These are phyloP conservation scores for Pichia norvegensis DNA, from an alignment of 1,139 yeast species.

Conservation along the genomic window DNA sequence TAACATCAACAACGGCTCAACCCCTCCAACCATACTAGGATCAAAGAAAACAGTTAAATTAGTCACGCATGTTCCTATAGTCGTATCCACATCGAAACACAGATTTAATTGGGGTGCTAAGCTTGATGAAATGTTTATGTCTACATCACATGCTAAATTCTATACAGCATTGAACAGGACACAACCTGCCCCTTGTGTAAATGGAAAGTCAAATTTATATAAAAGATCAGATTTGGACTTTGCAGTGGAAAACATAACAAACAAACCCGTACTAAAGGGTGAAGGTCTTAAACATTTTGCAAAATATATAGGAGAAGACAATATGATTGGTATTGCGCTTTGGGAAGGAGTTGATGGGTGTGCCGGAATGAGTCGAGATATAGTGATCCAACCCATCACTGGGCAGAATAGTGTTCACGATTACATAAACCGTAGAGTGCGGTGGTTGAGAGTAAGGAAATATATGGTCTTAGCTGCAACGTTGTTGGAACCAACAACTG, in stretches of 20 bases:
- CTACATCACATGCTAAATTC: constrained; percentile 79
- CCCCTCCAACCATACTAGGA: constrained; percentile 8
- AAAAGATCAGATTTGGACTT: constrained; percentile 60
- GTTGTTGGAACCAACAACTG: constrained; percentile 80
- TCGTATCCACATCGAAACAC: constrained; percentile 19
- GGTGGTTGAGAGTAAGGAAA: constrained; percentile 87
- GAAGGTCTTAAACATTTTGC: constrained; percentile 67
- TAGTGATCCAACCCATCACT: constrained; percentile 70
- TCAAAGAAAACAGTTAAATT: constrained; percentile 45
- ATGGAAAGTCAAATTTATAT: constrained; percentile 84
- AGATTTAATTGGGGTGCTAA: constrained; percentile 47
- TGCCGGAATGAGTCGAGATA: constrained; percentile 72
- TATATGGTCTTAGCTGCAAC: constrained; percentile 87
- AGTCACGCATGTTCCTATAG: constrained; percentile 61
- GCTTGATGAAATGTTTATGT: constrained; percentile 78
- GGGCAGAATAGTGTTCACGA: constrained; percentile 43
- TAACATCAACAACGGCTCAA: constrained; percentile 10
- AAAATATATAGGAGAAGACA: constrained; percentile 83
- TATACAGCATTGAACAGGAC: constrained; percentile 69
- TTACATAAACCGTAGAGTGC: constrained; percentile 58
- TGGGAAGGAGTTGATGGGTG: constrained; percentile 66
- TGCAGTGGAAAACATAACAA: constrained; percentile 40
- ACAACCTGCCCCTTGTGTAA: constrained; percentile 84
- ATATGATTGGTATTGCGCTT: constrained; percentile 81
- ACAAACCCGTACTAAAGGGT: constrained; percentile 17